Evolutionary conservation across 2,329 filamentous ascomycete species (phyloP).

Genomic region (Talaromyces sp.): DNA sequence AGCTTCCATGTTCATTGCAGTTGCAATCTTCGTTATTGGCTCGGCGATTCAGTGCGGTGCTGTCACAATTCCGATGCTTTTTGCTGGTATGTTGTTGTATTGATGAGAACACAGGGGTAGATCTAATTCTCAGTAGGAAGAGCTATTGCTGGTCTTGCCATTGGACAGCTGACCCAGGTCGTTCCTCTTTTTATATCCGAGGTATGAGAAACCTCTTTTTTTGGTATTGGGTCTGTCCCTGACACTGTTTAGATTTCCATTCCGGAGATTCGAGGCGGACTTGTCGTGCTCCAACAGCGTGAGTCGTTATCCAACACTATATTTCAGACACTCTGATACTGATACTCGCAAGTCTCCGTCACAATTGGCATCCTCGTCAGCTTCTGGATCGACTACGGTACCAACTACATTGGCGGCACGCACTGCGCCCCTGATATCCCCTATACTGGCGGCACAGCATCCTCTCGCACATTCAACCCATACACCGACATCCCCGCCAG

Average conservation of each 20-base stretch:
- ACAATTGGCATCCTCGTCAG: conserved; percentile 35
- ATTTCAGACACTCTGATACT: background rate
- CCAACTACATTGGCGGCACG: conserved; percentile 41
- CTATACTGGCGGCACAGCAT: conserved; percentile 41
- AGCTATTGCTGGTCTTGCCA: conserved; percentile 42
- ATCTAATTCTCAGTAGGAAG: conserved; percentile 23
- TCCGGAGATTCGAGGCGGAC: conserved; percentile 32
- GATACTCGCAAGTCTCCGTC: conserved; percentile 37
- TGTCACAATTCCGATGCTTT: conserved; percentile 36
- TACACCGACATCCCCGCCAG: conserved; percentile 41
- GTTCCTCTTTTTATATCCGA: conserved; percentile 54
- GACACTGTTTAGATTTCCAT: conserved; percentile 37
- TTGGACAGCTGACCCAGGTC: conserved; percentile 43
- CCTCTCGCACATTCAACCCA: conserved; percentile 35
- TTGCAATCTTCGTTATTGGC: conserved; percentile 50
- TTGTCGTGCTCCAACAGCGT: conserved; percentile 38
- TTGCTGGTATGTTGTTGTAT: conserved; percentile 34
- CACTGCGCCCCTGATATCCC: conserved; percentile 47
- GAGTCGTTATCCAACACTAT: conserved; percentile 4
- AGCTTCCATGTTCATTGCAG: conserved; percentile 48
- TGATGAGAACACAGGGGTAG: background rate
- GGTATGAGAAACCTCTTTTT: conserved; percentile 22
- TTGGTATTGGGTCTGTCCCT: background rate
- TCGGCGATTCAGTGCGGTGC: conserved; percentile 45
- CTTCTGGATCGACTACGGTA: conserved; percentile 42